phyloP scores from a whole-genome alignment of 1,284 basidiomycete species.

The Ganoderma lucidum region DNA sequence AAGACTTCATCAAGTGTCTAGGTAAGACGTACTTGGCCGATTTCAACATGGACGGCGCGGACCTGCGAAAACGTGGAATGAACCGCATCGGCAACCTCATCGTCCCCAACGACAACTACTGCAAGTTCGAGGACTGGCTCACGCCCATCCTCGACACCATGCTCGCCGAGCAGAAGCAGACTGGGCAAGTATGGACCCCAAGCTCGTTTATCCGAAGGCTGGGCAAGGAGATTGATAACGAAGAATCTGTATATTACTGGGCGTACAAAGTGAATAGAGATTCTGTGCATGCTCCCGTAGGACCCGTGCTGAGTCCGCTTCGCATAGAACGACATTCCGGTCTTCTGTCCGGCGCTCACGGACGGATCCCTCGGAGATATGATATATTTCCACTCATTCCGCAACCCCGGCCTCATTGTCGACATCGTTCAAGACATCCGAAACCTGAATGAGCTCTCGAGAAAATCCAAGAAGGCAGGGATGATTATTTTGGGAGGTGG shows the following conservation, averaged over 20 bases:
- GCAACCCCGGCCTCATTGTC: slow-evolving; percentile 86
- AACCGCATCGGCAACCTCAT: slow-evolving; percentile 99
- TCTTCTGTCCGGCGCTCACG: slow-evolving; percentile 98
- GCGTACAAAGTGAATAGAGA: slow-evolving; percentile 88
- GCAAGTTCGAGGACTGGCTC: slow-evolving; percentile 99
- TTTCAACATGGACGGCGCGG: slow-evolving; percentile 92
- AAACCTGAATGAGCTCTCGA: slow-evolving; percentile 88
- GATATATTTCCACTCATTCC: slow-evolving; percentile 99
- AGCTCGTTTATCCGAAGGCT: slow-evolving; percentile 91
- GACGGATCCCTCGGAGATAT: slow-evolving; percentile 99
- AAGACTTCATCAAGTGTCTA: slow-evolving; percentile 99
- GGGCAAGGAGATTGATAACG: slow-evolving; percentile 96
- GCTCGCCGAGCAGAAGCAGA: slow-evolving; percentile 86
- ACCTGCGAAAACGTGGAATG: slow-evolving; percentile 87
- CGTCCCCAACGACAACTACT: slow-evolving; percentile 99
- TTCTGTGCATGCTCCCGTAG: slow-evolving; percentile 32
- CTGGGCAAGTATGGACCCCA: slow-evolving; percentile 90
- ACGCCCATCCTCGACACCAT: slow-evolving; percentile 93
- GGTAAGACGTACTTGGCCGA: slow-evolving; percentile 96
- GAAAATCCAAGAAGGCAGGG: slow-evolving; percentile 92
- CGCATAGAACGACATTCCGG: slow-evolving; percentile 93
- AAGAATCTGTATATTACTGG: slow-evolving; percentile 99
- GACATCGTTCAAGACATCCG: slow-evolving; percentile 98
- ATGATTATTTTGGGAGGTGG: slow-evolving; percentile 99
- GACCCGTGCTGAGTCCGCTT: slow-evolving; percentile 33